phyloP scores from a whole-genome alignment of 2,329 filamentous ascomycete genomes.

The Trichoderma asperellum region DNA sequence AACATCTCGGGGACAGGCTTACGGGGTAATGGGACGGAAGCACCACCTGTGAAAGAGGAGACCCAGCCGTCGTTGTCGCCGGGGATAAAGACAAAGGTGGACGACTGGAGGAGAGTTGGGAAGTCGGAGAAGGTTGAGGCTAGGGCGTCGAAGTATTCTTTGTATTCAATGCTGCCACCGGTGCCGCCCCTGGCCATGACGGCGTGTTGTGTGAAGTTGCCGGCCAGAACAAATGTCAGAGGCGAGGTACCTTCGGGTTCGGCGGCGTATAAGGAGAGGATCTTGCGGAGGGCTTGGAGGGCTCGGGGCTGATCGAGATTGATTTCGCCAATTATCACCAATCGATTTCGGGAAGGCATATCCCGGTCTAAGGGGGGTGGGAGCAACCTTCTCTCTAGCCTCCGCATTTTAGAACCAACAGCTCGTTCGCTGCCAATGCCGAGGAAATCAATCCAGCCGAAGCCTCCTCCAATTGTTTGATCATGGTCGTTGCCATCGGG shows the following conservation, averaged over 20 bases:
- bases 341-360: slow-evolving; percentile 50
- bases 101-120: slow-evolving; percentile 73
- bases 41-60: slow-evolving; percentile 79
- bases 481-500: slow-evolving; percentile 62
- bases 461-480: slow-evolving; percentile 73
- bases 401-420: slow-evolving; percentile 79
- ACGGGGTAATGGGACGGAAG: slow-evolving; percentile 69
- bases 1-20: slow-evolving; percentile 84
- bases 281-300: slow-evolving; percentile 76
- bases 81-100: slow-evolving; percentile 89
- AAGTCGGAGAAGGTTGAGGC: slow-evolving; percentile 84
- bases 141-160: slow-evolving; percentile 90
- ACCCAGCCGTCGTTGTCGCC: slow-evolving; percentile 98
- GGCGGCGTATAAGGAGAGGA: slow-evolving; percentile 74
- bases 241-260: slow-evolving; percentile 69
- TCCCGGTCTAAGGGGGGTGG: slow-evolving; percentile 44
- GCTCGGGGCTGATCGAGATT: slow-evolving; percentile 84
- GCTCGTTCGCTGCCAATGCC: slow-evolving; percentile 89
- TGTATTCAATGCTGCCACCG: slow-evolving; percentile 90
- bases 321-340: slow-evolving; percentile 83
- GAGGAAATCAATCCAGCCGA: slow-evolving; percentile 97
- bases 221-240: slow-evolving; percentile 79
- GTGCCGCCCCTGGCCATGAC: slow-evolving; percentile 70
- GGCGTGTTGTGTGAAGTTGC: slow-evolving; percentile 75
- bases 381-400: slow-evolving; percentile 72